Conservation (phyloP, 768 basidiomycete genomes). For the Suillus lakei region DNA sequence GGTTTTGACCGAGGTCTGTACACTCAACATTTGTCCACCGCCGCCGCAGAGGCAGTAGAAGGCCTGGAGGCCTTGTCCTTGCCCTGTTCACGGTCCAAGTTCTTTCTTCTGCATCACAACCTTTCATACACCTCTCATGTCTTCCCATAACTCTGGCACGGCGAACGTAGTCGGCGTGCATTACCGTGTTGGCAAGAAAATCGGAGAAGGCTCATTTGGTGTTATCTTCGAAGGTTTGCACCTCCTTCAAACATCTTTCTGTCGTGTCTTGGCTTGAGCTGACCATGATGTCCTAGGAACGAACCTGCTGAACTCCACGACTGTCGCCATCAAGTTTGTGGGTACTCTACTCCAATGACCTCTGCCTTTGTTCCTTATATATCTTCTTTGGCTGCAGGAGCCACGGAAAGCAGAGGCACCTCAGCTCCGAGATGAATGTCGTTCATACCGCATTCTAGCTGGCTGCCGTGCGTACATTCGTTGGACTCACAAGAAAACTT, state of each 20-base stretch:
- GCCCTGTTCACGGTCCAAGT: conserved; percentile 14
- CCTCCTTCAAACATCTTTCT: conserved; percentile 7
- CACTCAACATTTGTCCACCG: conserved; percentile 32
- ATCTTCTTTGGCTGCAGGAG: conserved; percentile 56
- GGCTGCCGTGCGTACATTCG: conserved; percentile 76
- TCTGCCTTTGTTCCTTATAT: conserved; percentile 11
- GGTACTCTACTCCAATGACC: conserved; percentile 40
- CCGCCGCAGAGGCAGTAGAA: conserved; percentile 32
- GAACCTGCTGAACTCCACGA: conserved; percentile 97
- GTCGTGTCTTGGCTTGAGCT: neutral
- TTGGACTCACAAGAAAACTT: conserved; percentile 12
- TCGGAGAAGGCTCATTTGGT: conserved; percentile 98
- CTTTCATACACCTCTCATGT: conserved; percentile 47
- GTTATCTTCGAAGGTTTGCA: conserved; percentile 88
- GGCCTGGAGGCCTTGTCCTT: conserved; percentile 25
- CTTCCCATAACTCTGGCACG: conserved; percentile 59
- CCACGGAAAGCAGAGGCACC: conserved; percentile 95
- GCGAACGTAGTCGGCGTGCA: conserved; percentile 92
- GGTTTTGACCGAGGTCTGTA: conserved; percentile 33
- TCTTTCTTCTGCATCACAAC: conserved; percentile 16
- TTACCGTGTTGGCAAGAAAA: conserved; percentile 98
- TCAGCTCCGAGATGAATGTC: conserved; percentile 97
- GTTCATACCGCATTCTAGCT: conserved; percentile 90
- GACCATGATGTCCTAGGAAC: conserved; percentile 63
- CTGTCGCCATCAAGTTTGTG: conserved; percentile 99